These are phyloP conservation scores for Alternaria alternata DNA, from an alignment of 2,329 filamentous ascomycete genomes.

Conservation along the genomic window DNA sequence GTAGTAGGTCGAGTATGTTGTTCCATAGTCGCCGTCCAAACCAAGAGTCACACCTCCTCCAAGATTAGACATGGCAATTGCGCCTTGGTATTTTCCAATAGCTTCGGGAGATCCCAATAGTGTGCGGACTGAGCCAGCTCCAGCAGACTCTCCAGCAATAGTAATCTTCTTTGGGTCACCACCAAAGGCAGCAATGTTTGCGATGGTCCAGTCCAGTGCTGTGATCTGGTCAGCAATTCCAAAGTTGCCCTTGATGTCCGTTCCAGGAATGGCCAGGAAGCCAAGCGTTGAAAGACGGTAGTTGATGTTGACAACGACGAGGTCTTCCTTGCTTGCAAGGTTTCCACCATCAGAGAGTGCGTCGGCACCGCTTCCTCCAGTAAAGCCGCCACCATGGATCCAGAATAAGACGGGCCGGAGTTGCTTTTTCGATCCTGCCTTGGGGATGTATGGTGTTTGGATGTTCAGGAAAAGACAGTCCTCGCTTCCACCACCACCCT, in stretches of 20 bases:
- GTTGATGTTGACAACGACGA: constrained; percentile 68
- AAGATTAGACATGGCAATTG: constrained; percentile 61
- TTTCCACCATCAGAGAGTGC: constrained; percentile 61
- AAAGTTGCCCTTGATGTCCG: constrained; percentile 63
- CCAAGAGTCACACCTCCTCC: constrained; percentile 66
- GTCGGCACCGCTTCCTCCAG: constrained; percentile 54
- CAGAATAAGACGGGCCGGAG: constrained; percentile 61
- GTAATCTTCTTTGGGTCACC: constrained; percentile 58
- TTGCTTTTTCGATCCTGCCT: constrained; percentile 48
- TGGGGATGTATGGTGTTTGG: constrained; percentile 53
- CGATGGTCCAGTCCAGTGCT: constrained; percentile 58
- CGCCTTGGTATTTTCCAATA: constrained; percentile 58
- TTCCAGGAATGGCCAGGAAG: constrained; percentile 65
- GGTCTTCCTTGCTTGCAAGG: constrained; percentile 65
- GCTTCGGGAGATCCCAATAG: constrained; percentile 61
- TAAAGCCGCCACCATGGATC: constrained; percentile 67
- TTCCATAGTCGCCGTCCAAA: constrained; percentile 64
- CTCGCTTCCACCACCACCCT: constrained; percentile 53
- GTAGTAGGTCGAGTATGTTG: constrained; percentile 66
- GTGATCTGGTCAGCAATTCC: constrained; percentile 62
- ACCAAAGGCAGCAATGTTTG: constrained; percentile 58
- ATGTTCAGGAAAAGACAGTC: constrained; percentile 62
- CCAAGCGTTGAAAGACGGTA: constrained; percentile 67
- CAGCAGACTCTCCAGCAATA: constrained; percentile 59
- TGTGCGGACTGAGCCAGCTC: constrained; percentile 65